Evolutionary conservation across 352 stramenopile species (phyloP), one percentile per base, ranked within the genome.

Genomic region (Globisporangium paroecandrum): DNA sequence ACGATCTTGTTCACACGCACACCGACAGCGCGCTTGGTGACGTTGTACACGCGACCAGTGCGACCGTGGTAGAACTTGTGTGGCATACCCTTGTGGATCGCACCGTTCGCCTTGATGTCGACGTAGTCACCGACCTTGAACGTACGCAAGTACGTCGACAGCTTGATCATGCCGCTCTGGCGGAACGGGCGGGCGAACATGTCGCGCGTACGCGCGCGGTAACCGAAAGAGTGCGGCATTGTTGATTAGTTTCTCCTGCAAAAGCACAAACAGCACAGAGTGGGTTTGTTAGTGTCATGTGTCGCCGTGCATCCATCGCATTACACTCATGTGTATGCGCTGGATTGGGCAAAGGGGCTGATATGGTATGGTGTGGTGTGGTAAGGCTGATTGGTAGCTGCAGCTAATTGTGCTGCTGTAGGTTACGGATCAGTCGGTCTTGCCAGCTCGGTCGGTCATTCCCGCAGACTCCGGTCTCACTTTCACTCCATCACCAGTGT

Each of bases 91-190:
- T 99, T 99, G 87, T 99, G 98, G 74, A 99, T 93, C 71, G 96
- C 96, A 68, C 94, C 96, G 89, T 99, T 98, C 68, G 96, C 97
- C 83, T 99, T 99, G 85, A 99, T 99, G 83, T 99, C 98, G n/a
- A 99, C 98, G 87, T 99, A 99, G 89, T 99, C 98, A 62, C 98
- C 98, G 65, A 99, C 95, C 94, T 99, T 99, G 86, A 99, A 99
- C 55, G 89, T 98, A 74, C 97, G 93, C 76, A 99, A 79, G 88
- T 99, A 99, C 80, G 97, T 98, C 69, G 94, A 98, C 70, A 99
- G 92, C 77, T 98, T 91, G 76, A 98, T 94, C 76, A 97, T 90
- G 74, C 98, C 98, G 76, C 97, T 85, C 79, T 99, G 89, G 74
- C 98, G 93, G 87, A 99, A 99, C 73, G 96, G 94, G 85, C 98